Evolutionary conservation across 352 stramenopile genomes (phyloP).

Genomic region (Phytophthora pluvialis): DNA sequence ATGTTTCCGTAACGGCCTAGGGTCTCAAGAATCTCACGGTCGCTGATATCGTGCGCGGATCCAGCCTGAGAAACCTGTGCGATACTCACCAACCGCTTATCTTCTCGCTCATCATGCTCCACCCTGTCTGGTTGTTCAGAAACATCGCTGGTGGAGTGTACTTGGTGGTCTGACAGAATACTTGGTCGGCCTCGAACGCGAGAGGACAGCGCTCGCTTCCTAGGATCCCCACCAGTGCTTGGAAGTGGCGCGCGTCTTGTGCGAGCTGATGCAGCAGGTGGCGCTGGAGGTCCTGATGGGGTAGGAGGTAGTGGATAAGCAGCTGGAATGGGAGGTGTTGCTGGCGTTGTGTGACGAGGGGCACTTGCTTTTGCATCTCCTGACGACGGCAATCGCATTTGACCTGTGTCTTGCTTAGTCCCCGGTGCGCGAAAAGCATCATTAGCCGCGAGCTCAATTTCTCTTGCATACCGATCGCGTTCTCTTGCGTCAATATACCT

Average conservation of each 20-base stretch:
- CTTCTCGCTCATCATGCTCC: conserved; percentile 13
- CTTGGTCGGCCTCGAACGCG: conserved; percentile 23
- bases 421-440: conserved; percentile 22
- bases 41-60: conserved; percentile 33
- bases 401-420: conserved; percentile 1
- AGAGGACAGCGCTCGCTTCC: conserved; percentile 34
- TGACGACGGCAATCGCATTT: conserved; percentile 2
- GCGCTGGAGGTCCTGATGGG: background rate
- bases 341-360: conserved; percentile 1
- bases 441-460: conserved; percentile 33
- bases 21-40: conserved; percentile 55
- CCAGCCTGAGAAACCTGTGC: conserved; percentile 38
- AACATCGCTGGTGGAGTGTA: conserved; percentile 13
- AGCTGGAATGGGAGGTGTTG: background rate
- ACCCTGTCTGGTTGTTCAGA: conserved; percentile 23
- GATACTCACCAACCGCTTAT: conserved; percentile 30
- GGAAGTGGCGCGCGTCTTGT: background rate
- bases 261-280: background rate
- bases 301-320: background rate
- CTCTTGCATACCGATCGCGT: conserved; percentile 35
- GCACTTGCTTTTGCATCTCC: conserved; percentile 13
- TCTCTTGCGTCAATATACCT: conserved; percentile 35
- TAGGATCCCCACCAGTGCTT: conserved; percentile 24
- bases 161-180: conserved; percentile 24
- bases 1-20: conserved; percentile 39